Conservation (phyloP, 805 yeast genomes). For the Nakazawaea molendinolei region DNA sequence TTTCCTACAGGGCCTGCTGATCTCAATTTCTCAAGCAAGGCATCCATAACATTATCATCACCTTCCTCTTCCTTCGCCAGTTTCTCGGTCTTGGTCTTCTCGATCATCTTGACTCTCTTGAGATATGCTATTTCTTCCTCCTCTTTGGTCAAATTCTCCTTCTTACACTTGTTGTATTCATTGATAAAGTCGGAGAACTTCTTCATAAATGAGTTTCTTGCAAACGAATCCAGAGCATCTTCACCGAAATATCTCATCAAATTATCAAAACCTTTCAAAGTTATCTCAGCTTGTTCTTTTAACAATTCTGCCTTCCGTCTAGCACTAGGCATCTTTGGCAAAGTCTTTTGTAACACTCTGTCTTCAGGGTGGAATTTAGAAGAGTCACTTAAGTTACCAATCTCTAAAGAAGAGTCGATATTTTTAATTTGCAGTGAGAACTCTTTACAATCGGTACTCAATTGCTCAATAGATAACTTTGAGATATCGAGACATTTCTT, state of each 20-base stretch:
- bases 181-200: conserved; percentile 53
- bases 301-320: conserved; percentile 44
- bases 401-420: conserved; percentile 46
- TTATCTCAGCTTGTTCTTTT: conserved; percentile 40
- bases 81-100: conserved; percentile 16
- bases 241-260: conserved; percentile 72
- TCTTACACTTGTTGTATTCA: conserved; percentile 58
- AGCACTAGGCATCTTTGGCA: conserved; percentile 49
- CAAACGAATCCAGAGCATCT: conserved; percentile 46
- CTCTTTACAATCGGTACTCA: conserved; percentile 53
- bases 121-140: conserved; percentile 62
- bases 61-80: conserved; percentile 26
- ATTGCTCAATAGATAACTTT: conserved; percentile 55
- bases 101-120: conserved; percentile 52
- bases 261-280: conserved; percentile 46
- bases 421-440: conserved; percentile 43
- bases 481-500: conserved; percentile 45
- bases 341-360: conserved; percentile 45
- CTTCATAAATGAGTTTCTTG: conserved; percentile 53
- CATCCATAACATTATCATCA: conserved; percentile 68
- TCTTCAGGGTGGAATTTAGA: conserved; percentile 63
- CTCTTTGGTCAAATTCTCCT: conserved; percentile 59
- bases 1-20: conserved; percentile 81
- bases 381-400: conserved; percentile 60
- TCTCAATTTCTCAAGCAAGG: conserved; percentile 75